A percentile compares a stretch with the other conserved stretches of the same genome.
phyloP scores from a whole-genome alignment of 83 land plant species.

The Picea abies region DNA sequence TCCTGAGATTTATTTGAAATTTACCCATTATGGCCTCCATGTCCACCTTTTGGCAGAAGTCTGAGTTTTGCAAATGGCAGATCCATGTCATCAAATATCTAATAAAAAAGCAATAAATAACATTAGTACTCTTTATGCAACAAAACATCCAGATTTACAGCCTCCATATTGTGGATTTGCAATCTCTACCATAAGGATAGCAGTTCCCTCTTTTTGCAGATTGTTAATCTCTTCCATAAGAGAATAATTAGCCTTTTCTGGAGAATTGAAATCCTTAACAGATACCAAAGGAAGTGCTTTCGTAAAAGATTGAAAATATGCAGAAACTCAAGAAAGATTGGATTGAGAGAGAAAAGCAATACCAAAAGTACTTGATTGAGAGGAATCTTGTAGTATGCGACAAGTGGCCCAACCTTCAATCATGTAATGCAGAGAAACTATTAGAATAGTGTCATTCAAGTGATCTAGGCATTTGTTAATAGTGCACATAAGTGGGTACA shows the following conservation, averaged over 20 bases:
- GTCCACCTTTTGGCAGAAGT: slow-evolving; percentile 29
- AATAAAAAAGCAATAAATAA: neutral
- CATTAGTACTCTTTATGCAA: neutral
- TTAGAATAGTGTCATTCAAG: slow-evolving; percentile 6
- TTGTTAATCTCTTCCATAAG: neutral
- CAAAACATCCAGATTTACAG: neutral
- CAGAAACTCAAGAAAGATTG: neutral
- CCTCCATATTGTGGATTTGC: neutral
- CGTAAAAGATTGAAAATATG: neutral
- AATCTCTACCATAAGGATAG: neutral
- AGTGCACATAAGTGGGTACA: neutral
- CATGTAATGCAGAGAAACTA: neutral
- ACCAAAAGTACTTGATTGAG: slow-evolving; percentile 79
- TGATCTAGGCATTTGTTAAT: neutral
- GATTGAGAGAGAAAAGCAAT: slow-evolving; percentile 8
- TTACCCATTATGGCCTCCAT: slow-evolving; percentile 35
- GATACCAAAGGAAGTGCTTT: neutral
- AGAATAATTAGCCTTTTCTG: neutral
- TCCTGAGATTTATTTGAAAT: neutral
- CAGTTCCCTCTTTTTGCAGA: neutral
- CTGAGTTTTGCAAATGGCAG: slow-evolving; percentile 23
- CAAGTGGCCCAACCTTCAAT: slow-evolving; percentile 63
- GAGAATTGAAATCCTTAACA: neutral
- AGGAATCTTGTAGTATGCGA: slow-evolving; percentile 67
- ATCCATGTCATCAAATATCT: slow-evolving; percentile 31